Evolutionary conservation across 2,329 filamentous ascomycete species (phyloP).

Genomic region (Daldinia sp.): DNA sequence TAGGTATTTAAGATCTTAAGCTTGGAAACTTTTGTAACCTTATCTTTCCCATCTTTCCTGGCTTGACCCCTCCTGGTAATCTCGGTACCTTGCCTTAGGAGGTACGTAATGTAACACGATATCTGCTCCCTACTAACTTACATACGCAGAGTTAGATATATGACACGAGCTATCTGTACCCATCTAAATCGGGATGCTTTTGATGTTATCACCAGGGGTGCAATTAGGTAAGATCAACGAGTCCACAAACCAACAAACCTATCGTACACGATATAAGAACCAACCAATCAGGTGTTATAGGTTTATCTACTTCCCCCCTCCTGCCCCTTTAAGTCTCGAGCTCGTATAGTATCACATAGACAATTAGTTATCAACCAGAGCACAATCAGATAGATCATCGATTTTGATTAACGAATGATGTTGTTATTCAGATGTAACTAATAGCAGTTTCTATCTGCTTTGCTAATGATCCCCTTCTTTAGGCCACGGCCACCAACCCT

Average conservation of each 20-base stretch:
- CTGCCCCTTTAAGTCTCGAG: constrained; percentile 27
- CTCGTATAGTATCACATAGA: neutral
- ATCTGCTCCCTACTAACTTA: neutral
- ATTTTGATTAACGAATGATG: too few species aligned
- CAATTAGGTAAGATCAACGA: constrained; percentile 17
- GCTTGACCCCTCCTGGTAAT: neutral
- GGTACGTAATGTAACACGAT: neutral
- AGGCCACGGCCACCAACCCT: constrained; percentile 1
- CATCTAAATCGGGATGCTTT: neutral
- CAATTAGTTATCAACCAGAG: neutral
- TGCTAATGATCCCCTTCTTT: neutral
- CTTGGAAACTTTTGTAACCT: neutral
- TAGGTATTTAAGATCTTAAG: neutral
- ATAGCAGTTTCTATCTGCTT: too few species aligned
- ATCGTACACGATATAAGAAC: constrained; percentile 5
- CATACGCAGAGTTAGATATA: too few species aligned
- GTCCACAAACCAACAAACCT: constrained; percentile 6
- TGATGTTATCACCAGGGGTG: neutral
- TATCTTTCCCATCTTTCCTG: neutral
- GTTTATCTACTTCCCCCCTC: constrained; percentile 32
- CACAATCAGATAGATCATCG: too few species aligned
- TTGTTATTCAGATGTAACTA: neutral
- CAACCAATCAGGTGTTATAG: constrained; percentile 28
- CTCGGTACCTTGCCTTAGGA: neutral
- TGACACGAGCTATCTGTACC: neutral